Evolutionary conservation across 2,329 filamentous ascomycete species (phyloP), one percentile per base, ranked within the genome.

Genomic region (Scedosporium boydii): DNA sequence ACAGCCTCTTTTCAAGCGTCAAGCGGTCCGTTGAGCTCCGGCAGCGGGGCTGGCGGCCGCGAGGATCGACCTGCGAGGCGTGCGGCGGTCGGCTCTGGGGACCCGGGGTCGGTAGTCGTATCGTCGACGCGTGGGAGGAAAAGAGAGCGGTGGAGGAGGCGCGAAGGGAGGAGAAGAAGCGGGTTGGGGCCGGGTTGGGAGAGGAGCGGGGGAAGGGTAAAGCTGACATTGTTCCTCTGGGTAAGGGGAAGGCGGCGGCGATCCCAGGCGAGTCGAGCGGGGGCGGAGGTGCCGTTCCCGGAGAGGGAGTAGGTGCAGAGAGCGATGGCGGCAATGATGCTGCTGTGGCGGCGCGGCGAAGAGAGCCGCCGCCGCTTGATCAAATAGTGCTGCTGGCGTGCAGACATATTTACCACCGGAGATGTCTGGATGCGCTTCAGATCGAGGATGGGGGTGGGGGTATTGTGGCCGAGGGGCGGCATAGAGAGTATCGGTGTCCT

Each of bases 51-150:
- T 99, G 95, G 95, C 82, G 93, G 58, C 92, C 95, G 0, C 82
- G 88, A 38, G 89, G 91, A 0, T 93, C 93, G 61, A 88, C 88
- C 0, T 99, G 96, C 71, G 93, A 97, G 74, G 87, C 87, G 1
- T 99, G 96, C 68, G 87, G 87, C 58, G 84, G 84, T 58, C 82
- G 93, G 6, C 83, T 92, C 1, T 99, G 95, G 93, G 96, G 95
- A 0, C 91, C 93, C 0, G 93, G 92, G 0, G 87, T 91, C 0
- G 88, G 90, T 0, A 82, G 85, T 0, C 82, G 86, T 44, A 82
- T 96, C 1, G 96, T 91, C 79, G 87, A 90, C 59, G 87, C 87
- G 0, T 98, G 91, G 92, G 87, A 95, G 72, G 81, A 82, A 62
- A 83, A 78, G 66, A 80, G 83, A 67, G 75, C 74, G 1, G 68